Percentiles rank a stretch among this genome's conserved stretches.
Conservation (phyloP, 108 stramenopile genomes). For the Skeletonema potamos region DNA sequence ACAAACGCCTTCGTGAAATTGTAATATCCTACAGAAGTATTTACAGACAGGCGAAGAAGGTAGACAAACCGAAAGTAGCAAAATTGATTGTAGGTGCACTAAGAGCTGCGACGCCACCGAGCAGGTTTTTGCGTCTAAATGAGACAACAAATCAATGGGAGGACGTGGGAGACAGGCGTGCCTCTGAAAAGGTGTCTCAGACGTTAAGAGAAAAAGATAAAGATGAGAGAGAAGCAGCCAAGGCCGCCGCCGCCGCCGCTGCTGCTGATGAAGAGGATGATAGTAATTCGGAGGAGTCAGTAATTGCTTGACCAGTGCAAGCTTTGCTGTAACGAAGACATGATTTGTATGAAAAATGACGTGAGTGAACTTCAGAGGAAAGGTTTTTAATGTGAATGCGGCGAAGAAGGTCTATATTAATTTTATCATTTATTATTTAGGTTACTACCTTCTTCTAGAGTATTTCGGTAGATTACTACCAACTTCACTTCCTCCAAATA, state of each 20-base stretch:
- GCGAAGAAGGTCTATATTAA: neutral
- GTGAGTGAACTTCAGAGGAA: neutral
- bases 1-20: constrained; percentile 80
- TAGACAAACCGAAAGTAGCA: constrained; percentile 77
- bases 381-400: neutral
- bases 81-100: constrained; percentile 69
- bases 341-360: neutral
- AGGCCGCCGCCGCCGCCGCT: neutral
- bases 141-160: constrained; percentile 61
- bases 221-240: constrained; percentile 9
- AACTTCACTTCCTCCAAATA: too few relatives aligned
- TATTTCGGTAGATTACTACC: too few relatives aligned
- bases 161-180: constrained; percentile 77
- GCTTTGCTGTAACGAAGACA: neutral
- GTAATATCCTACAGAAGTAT: constrained; percentile 37
- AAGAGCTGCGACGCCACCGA: constrained; percentile 29
- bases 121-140: constrained; percentile 72
- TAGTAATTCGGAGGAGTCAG: neutral
- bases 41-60: constrained; percentile 56
- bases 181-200: constrained; percentile 46
- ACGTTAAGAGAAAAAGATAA: constrained; percentile 43
- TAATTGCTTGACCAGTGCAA: neutral
- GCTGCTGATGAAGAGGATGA: neutral
- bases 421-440: neutral
- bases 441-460: too few relatives aligned